Evolutionary conservation across 768 basidiomycete genomes (phyloP).

Genomic region (Fibroporia radiculosa): DNA sequence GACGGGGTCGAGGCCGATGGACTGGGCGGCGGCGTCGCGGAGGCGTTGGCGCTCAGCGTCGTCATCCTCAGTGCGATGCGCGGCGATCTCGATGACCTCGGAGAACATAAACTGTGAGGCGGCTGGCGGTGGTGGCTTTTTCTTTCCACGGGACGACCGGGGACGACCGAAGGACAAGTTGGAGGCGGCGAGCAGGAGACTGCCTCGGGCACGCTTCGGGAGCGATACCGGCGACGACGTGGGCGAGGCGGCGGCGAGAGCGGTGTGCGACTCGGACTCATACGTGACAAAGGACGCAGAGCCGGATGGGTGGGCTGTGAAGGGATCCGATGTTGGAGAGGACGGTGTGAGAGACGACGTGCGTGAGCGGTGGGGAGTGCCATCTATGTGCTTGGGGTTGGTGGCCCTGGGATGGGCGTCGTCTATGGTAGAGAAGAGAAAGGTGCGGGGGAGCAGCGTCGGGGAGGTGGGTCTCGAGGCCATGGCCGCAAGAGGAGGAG

Average conservation of each 20-base stretch:
- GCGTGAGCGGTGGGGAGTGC: neutral
- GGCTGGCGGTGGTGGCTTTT: constrained; percentile 12
- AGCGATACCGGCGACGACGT: constrained; percentile 6
- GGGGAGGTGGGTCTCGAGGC: constrained; percentile 2
- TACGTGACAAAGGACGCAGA: constrained; percentile 18
- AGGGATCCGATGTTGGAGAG: constrained; percentile 14
- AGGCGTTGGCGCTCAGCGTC: constrained; percentile 70
- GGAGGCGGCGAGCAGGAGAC: constrained; percentile 14
- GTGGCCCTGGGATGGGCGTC: neutral
- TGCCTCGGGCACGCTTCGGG: constrained; percentile 17
- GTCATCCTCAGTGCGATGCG: constrained; percentile 38
- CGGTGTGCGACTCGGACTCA: constrained; percentile 4
- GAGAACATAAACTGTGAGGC: constrained; percentile 44
- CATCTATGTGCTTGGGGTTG: neutral
- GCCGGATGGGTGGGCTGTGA: constrained; percentile 19
- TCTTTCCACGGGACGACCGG: constrained; percentile 10
- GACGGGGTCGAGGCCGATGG: constrained; percentile 58
- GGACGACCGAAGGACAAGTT: constrained; percentile 8
- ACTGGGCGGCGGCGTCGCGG: constrained; percentile 67
- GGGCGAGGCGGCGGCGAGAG: constrained; percentile 6
- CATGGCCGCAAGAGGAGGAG: too few relatives aligned
- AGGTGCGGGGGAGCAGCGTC: neutral
- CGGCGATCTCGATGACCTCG: constrained; percentile 68
- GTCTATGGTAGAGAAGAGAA: constrained; percentile 1
- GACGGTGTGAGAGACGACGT: constrained; percentile 1